These are phyloP conservation scores for Moricandia arvensis DNA, from an alignment of 345 rosid genomes.

Conservation along the genomic window DNA sequence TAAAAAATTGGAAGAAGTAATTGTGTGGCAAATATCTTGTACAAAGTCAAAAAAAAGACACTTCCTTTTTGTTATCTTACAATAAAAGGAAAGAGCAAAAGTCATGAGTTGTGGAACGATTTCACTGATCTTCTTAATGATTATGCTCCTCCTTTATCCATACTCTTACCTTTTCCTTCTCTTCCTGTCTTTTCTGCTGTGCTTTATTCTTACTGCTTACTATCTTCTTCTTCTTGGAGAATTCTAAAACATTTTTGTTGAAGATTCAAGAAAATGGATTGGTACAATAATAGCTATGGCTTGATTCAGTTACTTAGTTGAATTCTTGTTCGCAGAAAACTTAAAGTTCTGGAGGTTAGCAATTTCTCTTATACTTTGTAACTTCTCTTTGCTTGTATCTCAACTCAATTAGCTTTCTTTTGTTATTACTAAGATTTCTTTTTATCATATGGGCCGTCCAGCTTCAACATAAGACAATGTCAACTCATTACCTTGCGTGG, in stretches of 20 bases:
- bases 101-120: conserved; percentile 26
- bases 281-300: background rate
- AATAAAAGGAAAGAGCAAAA: background rate
- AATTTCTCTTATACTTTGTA: background rate
- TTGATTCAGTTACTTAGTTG: background rate
- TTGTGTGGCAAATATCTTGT: background rate
- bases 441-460: background rate
- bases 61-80: background rate
- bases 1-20: background rate
- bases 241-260: background rate
- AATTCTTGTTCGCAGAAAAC: background rate
- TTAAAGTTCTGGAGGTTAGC: background rate
- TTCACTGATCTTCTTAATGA: conserved; percentile 9
- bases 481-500: background rate
- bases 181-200: conserved; percentile 5
- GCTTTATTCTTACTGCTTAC: conserved; percentile 12
- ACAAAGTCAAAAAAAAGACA: background rate
- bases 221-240: conserved; percentile 27
- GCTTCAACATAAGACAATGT: background rate
- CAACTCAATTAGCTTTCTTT: background rate
- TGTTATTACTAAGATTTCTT: background rate
- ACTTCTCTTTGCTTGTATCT: background rate
- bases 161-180: conserved; percentile 18
- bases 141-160: conserved; percentile 13
- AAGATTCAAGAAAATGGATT: background rate